These are phyloP conservation scores for Neocucurbitaria cava DNA, from an alignment of 2,329 filamentous ascomycete genomes.

Conservation along the genomic window DNA sequence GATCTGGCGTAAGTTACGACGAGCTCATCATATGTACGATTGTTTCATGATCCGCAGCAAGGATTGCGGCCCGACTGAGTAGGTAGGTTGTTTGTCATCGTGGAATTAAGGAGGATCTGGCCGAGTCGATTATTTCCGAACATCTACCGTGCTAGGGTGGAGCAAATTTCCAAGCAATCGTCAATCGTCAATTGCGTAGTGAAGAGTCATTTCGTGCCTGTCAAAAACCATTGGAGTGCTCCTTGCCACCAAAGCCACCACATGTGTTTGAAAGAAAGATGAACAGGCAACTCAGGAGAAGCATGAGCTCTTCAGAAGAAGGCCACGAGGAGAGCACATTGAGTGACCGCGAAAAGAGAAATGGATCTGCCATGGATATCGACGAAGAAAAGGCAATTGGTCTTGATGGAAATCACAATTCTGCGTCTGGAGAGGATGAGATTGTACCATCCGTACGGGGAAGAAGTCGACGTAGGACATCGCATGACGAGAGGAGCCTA, in stretches of 20 bases:
- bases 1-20: not conserved
- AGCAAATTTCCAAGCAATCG: not conserved
- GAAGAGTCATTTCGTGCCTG: not conserved
- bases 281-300: constrained; percentile 2
- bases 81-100: constrained; percentile 9
- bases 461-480: constrained; percentile 11
- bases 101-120: constrained; percentile 5
- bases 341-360: constrained; percentile 20
- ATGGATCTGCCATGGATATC: constrained; percentile 3
- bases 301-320: constrained; percentile 10
- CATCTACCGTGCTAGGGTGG: not conserved
- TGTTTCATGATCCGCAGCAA: not conserved
- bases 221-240: not conserved
- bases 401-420: constrained; percentile 7
- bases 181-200: not conserved
- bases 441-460: constrained; percentile 2
- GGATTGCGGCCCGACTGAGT: not conserved
- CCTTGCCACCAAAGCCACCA: not conserved
- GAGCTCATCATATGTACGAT: not conserved
- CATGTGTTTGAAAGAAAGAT: not conserved
- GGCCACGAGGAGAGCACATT: constrained; percentile 15
- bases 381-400: constrained; percentile 23
- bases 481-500: constrained; percentile 25
- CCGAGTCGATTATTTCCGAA: constrained; percentile 3
- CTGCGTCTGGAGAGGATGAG: constrained; percentile 1